Evolutionary conservation across 202 grass and related monocot species (phyloP).

Genomic region (Zizania palustris): DNA sequence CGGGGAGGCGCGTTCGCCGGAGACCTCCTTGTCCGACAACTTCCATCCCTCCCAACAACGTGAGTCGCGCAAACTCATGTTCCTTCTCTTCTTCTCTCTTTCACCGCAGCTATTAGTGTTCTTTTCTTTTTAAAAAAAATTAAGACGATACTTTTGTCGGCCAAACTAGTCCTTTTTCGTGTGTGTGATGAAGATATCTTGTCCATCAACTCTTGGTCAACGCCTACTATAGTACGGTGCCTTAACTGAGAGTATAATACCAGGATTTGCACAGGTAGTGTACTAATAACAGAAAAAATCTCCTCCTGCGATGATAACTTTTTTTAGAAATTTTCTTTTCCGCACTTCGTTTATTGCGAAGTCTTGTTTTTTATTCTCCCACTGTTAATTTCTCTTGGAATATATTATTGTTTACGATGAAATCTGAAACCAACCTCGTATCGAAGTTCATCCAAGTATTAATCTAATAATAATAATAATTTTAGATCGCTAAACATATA

Average conservation of each 20-base stretch:
- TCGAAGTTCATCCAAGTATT: too few species aligned
- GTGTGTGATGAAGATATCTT: neutral
- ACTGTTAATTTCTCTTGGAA: too few species aligned
- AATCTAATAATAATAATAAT: too few species aligned
- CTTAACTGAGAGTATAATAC: neutral
- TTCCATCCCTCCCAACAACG: conserved; percentile 43
- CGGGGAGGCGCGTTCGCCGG: conserved; percentile 44
- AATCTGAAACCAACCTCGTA: too few species aligned
- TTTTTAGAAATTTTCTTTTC: conserved; percentile 9
- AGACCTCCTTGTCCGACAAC: conserved; percentile 45
- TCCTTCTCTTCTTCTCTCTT: neutral
- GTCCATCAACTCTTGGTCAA: conserved; percentile 20
- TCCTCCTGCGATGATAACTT: neutral
- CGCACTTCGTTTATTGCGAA: neutral
- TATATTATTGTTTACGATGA: too few species aligned
- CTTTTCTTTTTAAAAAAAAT: neutral
- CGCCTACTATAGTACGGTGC: neutral
- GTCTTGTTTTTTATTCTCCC: neutral
- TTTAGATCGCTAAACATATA: too few species aligned
- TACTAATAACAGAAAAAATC: neutral
- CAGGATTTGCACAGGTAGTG: neutral
- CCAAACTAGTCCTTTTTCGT: neutral
- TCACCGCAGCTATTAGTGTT: neutral
- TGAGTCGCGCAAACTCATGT: conserved; percentile 10
- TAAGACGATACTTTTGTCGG: conserved; percentile 20